Evolutionary conservation across 1,284 basidiomycete genomes (phyloP).

Genomic region (Phellopilus nigrolimitatus): DNA sequence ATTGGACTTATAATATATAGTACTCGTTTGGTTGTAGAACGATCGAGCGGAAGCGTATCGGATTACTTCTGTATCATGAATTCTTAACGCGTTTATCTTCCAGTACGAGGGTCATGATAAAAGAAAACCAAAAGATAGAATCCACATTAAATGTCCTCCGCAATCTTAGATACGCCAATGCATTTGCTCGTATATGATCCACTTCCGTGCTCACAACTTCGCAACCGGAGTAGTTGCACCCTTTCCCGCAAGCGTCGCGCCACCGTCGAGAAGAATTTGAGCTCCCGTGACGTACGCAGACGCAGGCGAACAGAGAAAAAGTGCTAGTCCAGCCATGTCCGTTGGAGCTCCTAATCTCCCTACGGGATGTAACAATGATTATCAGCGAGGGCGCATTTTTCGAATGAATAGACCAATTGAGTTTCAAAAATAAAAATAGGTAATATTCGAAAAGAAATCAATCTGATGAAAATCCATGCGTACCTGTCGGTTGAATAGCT

Average conservation of each 20-base stretch:
- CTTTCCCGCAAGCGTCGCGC: conserved; percentile 25
- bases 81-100: no score
- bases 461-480: conserved; percentile 18
- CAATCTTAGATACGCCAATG: no score
- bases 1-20: no score
- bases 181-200: background rate
- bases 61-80: no score
- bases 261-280: conserved; percentile 70
- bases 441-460: background rate
- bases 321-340: conserved; percentile 71
- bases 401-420: background rate
- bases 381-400: background rate
- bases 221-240: conserved; percentile 4
- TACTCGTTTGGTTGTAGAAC: no score
- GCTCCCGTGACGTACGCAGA: conserved; percentile 71
- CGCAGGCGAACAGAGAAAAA: conserved; percentile 72
- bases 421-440: background rate
- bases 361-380: conserved; percentile 25
- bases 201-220: conserved; percentile 11
- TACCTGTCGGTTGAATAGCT: conserved; percentile 57
- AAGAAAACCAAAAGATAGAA: no score
- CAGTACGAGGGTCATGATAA: no score
- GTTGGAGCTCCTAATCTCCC: conserved; percentile 64
- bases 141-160: no score
- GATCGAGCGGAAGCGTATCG: no score